phyloP scores from a whole-genome alignment of 768 basidiomycete genomes.

The Russula brevipes region DNA sequence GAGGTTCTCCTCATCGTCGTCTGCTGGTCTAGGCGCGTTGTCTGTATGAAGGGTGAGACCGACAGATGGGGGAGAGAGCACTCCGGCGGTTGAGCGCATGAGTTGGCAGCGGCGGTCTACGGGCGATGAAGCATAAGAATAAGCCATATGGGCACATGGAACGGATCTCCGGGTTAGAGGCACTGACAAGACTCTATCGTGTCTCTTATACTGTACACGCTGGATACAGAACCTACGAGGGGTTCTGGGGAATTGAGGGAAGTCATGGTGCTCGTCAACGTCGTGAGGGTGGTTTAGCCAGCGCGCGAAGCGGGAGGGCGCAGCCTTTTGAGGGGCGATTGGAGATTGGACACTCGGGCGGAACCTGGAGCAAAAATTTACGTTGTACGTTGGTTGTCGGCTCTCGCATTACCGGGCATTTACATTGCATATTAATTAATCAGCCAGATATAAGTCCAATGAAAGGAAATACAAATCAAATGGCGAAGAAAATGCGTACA shows the following conservation, averaged over 20 bases:
- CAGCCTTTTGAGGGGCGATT: background rate
- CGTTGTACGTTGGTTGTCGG: background rate
- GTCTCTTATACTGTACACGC: conserved; percentile 22
- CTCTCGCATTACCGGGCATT: background rate
- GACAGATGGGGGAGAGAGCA: conserved; percentile 5
- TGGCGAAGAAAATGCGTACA: conserved; percentile 8
- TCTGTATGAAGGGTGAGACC: background rate
- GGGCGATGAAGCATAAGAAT: background rate
- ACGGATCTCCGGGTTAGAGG: background rate
- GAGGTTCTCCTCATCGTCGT: conserved; percentile 12
- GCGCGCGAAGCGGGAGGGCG: background rate
- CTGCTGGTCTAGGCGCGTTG: background rate
- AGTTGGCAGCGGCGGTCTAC: conserved; percentile 24
- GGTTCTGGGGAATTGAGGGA: background rate
- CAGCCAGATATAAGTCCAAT: background rate
- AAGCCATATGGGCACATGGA: background rate
- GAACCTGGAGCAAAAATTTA: conserved; percentile 12
- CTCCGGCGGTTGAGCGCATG: conserved; percentile 7
- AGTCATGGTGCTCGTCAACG: conserved; percentile 9
- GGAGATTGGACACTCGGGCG: conserved; percentile 9
- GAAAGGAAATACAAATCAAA: conserved; percentile 5
- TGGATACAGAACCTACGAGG: conserved; percentile 18
- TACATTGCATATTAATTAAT: conserved; percentile 17
- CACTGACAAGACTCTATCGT: conserved; percentile 17
- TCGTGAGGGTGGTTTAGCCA: conserved; percentile 7